A percentile compares a stretch with the other conserved stretches of the same genome.
phyloP scores from a whole-genome alignment of 1,284 basidiomycete genomes.

The Irpex lacteus region DNA sequence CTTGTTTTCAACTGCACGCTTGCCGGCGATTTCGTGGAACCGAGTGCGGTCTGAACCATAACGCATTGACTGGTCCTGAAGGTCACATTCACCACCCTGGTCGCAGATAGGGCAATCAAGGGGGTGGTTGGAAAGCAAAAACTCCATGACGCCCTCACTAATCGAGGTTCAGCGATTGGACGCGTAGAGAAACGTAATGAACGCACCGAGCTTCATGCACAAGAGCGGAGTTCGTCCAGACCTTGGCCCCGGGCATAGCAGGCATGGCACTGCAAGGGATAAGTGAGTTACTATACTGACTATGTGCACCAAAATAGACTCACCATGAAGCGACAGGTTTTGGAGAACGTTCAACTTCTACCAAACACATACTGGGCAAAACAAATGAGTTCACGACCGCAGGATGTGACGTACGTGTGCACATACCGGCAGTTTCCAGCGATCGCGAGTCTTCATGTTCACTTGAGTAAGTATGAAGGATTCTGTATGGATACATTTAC shows the following conservation, averaged over 20 bases:
- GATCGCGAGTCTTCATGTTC: constrained; percentile 68
- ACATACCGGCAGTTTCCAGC: constrained; percentile 93
- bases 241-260: constrained; percentile 94
- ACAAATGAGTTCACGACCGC: constrained; percentile 6
- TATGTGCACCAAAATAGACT: constrained; percentile 23
- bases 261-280: constrained; percentile 82
- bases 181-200: neutral
- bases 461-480: neutral
- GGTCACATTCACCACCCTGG: constrained; percentile 97
- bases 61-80: constrained; percentile 99
- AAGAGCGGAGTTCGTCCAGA: constrained; percentile 93
- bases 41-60: constrained; percentile 97
- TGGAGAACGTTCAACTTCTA: constrained; percentile 94
- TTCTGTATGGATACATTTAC: neutral
- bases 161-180: constrained; percentile 18
- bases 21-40: constrained; percentile 98
- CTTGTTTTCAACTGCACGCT: constrained; percentile 98
- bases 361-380: constrained; percentile 83
- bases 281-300: constrained; percentile 3
- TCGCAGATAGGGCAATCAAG: constrained; percentile 99
- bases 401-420: neutral
- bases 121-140: constrained; percentile 95
- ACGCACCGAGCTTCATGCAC: constrained; percentile 91
- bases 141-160: constrained; percentile 98
- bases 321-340: constrained; percentile 90